Evolutionary conservation across 75 land plant genomes (phyloP).

Genomic region (Cunninghamia lanceolata): DNA sequence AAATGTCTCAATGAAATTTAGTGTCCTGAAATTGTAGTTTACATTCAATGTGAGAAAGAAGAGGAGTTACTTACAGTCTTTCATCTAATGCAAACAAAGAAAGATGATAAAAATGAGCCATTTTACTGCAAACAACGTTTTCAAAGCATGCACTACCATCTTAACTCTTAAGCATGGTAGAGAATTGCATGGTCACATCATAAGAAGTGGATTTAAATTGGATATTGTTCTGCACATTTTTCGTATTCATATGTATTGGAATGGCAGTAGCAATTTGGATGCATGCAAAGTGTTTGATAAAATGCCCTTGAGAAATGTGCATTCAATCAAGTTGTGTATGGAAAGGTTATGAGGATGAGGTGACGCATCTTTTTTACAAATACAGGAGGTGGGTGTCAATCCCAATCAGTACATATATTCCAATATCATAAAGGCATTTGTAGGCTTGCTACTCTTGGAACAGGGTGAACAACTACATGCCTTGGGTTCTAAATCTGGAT

Average conservation of each 20-base stretch:
- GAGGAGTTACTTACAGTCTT: conserved; percentile 49
- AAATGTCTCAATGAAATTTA: conserved; percentile 36
- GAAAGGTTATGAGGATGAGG: conserved; percentile 14
- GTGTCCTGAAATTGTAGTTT: conserved; percentile 65
- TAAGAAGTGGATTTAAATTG: conserved; percentile 6
- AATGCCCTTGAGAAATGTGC: background rate
- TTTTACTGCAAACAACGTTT: conserved; percentile 13
- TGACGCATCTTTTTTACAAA: conserved; percentile 4
- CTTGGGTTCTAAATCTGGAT: conserved; percentile 15
- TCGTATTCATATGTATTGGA: conserved; percentile 31
- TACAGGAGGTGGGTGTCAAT: background rate
- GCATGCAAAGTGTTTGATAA: conserved; percentile 9
- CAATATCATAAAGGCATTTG: conserved; percentile 28
- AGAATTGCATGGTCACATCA: conserved; percentile 15
- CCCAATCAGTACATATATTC: conserved; percentile 44
- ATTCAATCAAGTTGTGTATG: conserved; percentile 1
- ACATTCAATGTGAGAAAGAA: conserved; percentile 50
- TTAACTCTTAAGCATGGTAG: conserved; percentile 15
- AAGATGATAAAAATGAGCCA: background rate
- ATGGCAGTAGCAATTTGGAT: conserved; percentile 23
- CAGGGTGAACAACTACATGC: conserved; percentile 22
- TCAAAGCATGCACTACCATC: conserved; percentile 20
- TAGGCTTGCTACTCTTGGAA: conserved; percentile 3
- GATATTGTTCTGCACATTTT: conserved; percentile 16
- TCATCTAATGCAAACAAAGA: background rate